Evolutionary conservation across 352 stramenopile genomes (phyloP).

Genomic region (Phytophthora tubulina): DNA sequence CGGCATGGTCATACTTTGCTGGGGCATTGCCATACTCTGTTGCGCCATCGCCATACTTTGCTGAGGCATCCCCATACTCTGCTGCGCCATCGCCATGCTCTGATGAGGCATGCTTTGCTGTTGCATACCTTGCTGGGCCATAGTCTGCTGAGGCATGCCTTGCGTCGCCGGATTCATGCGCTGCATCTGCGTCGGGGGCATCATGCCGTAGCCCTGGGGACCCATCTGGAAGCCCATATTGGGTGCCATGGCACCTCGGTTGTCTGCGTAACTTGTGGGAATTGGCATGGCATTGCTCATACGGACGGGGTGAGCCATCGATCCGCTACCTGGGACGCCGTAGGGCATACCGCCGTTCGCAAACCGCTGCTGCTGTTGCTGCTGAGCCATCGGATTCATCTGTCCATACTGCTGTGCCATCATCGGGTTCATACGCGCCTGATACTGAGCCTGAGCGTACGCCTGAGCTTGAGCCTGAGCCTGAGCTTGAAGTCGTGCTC

Average conservation of each 20-base stretch:
- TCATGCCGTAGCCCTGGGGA: slow-evolving; percentile 65
- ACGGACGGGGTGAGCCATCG: slow-evolving; percentile 36
- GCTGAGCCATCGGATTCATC: slow-evolving; percentile 44
- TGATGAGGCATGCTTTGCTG: slow-evolving; percentile 44
- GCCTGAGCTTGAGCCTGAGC: slow-evolving; percentile 51
- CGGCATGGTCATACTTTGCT: slow-evolving; percentile 38
- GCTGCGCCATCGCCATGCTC: slow-evolving; percentile 44
- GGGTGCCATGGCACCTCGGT: slow-evolving; percentile 38
- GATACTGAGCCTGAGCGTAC: slow-evolving; percentile 68
- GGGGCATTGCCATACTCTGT: slow-evolving; percentile 33
- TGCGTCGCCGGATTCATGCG: slow-evolving; percentile 47
- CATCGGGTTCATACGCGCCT: slow-evolving; percentile 71
- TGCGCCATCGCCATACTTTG: slow-evolving; percentile 39
- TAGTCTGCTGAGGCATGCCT: slow-evolving; percentile 43
- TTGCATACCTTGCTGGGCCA: slow-evolving; percentile 44
- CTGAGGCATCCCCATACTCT: slow-evolving; percentile 38
- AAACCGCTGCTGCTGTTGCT: slow-evolving; percentile 58
- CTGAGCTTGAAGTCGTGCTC: slow-evolving; percentile 48
- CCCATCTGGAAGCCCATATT: slow-evolving; percentile 57
- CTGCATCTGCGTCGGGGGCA: slow-evolving; percentile 47
- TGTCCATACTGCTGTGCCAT: slow-evolving; percentile 50
- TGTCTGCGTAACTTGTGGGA: slow-evolving; percentile 47
- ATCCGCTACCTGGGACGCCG: slow-evolving; percentile 32
- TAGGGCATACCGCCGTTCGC: slow-evolving; percentile 52
- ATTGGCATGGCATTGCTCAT: slow-evolving; percentile 49